Base-by-base conservation (phyloP, 306 rosid genomes). In the Cicer judaicum region DNA sequence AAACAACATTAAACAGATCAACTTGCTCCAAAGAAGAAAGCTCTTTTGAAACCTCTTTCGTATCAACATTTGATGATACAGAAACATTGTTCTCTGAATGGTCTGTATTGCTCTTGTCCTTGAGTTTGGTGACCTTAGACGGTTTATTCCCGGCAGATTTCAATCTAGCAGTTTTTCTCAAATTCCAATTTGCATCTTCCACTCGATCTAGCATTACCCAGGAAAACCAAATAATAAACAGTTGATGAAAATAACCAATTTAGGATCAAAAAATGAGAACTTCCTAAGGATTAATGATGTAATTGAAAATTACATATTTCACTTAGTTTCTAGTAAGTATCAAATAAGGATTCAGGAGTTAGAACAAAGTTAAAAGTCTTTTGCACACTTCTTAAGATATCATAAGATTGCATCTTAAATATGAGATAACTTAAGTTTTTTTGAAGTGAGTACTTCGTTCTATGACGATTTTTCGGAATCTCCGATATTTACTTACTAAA, bases 101-200 rank as follows among this genome's bases (percentile, higher is more conserved):
- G n/a, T n/a, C n/a, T n/a, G n/a, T n/a, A n/a, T n/a, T n/a, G n/a
- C n/a, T n/a, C n/a, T n/a, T n/a, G n/a, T n/a, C 84, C 63, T 82
- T 55, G 57, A 73, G 38, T 72, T 78, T 79, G 19, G 89, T 43
- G 56, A 77, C 74, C 49, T 84, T 86, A 19, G 71, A 82, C 14
- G 71, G 75, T 38, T 73, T 75, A 81, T 82, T 85, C 44, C 16
- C 78, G 47, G 82, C 47, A 73, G 81, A 77, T n/a, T n/a, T n/a
- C 75, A 73, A 47, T 71, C 71, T 93, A 56, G 59, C 76, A 19
- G 73, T 29, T 73, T 81, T 92, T 73, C 84, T 85, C 75, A 90
- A 88, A 73, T 88, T 88, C 92, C 93, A 87, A 75, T 89, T 50
- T 46, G 93, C 96, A 74, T 91, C 97, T 56, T 77, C 67, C 77